These are phyloP conservation scores for Mallotus japonicus DNA, from an alignment of 441 rosid genomes.

Conservation along the genomic window DNA sequence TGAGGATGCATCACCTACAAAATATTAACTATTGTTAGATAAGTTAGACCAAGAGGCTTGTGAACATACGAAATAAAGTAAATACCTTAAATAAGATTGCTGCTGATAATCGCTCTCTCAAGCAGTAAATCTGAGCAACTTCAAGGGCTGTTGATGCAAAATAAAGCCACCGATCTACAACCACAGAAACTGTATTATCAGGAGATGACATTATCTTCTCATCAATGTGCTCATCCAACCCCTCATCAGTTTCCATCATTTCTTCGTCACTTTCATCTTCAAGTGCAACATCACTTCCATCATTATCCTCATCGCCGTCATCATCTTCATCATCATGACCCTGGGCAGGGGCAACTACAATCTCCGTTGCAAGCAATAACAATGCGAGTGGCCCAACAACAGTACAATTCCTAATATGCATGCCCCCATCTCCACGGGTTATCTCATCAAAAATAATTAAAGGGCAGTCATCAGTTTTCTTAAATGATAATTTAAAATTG, in stretches of 20 bases:
- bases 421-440: slow-evolving; percentile 79
- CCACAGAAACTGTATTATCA: slow-evolving; percentile 56
- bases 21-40: slow-evolving; percentile 15
- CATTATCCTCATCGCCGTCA: slow-evolving; percentile 34
- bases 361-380: slow-evolving; percentile 70
- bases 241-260: slow-evolving; percentile 35
- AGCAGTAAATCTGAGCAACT: slow-evolving; percentile 85
- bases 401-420: slow-evolving; percentile 70
- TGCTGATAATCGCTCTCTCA: slow-evolving; percentile 74
- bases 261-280: slow-evolving; percentile 52
- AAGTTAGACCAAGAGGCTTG: slow-evolving; percentile 10
- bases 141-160: slow-evolving; percentile 74
- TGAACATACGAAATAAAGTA: not conserved
- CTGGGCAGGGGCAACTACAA: slow-evolving; percentile 67
- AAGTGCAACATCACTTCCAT: slow-evolving; percentile 39
- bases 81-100: slow-evolving; percentile 79
- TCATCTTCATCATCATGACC: slow-evolving; percentile 23
- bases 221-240: slow-evolving; percentile 32
- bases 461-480: slow-evolving; percentile 44
- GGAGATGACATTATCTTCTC: slow-evolving; percentile 73
- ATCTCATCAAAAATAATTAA: slow-evolving; percentile 81
- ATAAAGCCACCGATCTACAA: slow-evolving; percentile 86
- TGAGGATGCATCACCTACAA: slow-evolving; percentile 67
- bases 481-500: slow-evolving; percentile 47
- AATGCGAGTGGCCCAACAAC: slow-evolving; percentile 70